phyloP scores from a whole-genome alignment of 352 stramenopile species.

The Pythium diclinum region DNA sequence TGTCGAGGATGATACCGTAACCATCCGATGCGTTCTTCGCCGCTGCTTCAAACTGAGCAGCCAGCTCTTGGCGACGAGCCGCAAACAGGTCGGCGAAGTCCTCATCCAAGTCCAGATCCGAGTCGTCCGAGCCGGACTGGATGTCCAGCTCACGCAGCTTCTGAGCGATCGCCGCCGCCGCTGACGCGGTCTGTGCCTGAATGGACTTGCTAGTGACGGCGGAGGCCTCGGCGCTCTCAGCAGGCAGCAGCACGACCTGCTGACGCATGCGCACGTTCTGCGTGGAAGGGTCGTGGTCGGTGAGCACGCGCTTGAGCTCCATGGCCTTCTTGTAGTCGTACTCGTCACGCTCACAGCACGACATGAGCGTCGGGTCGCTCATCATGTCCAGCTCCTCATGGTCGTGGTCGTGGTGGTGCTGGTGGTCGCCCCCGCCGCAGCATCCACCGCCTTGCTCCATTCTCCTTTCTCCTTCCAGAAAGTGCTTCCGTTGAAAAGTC shows the following conservation, averaged over 20 bases:
- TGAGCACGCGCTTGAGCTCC: conserved; percentile 59
- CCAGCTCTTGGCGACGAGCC: conserved; percentile 40
- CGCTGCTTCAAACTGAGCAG: conserved; percentile 43
- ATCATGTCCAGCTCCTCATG: conserved; percentile 34
- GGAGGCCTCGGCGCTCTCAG: conserved; percentile 9
- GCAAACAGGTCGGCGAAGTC: conserved; percentile 41
- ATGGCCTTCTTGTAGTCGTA: conserved; percentile 59
- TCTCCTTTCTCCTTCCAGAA: conserved; percentile 9
- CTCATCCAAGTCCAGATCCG: conserved; percentile 44
- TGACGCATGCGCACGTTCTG: conserved; percentile 53
- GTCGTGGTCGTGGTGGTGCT: conserved; percentile 29
- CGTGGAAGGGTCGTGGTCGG: conserved; percentile 51
- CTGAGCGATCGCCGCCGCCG: conserved; percentile 10
- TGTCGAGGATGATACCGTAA: conserved; percentile 48
- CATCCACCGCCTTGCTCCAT: conserved; percentile 8
- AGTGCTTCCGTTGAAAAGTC: background rate
- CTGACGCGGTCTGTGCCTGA: conserved; percentile 7
- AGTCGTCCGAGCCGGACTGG: conserved; percentile 25
- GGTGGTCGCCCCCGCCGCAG: conserved; percentile 22
- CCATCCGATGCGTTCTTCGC: conserved; percentile 46
- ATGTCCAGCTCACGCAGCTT: conserved; percentile 17
- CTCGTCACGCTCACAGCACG: conserved; percentile 62
- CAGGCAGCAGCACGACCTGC: conserved; percentile 48
- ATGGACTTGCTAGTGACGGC: background rate
- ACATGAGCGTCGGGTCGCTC: conserved; percentile 60